These are phyloP conservation scores for Solanum commersonii DNA, from an alignment of 257 asterid genomes.

Conservation along the genomic window DNA sequence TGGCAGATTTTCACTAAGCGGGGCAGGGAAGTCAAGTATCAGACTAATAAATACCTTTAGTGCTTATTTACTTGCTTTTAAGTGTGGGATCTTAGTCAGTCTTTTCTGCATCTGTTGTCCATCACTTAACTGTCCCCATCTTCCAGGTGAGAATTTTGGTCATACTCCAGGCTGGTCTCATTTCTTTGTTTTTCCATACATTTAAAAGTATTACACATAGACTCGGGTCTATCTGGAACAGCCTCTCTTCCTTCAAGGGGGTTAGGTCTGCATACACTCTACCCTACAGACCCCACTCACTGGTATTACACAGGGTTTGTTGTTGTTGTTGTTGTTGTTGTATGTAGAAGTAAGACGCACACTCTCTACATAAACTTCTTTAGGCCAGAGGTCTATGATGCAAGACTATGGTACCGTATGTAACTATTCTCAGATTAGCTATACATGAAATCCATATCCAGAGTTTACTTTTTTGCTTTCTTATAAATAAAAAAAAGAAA, in stretches of 20 bases:
- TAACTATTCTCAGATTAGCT: not conserved
- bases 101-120: not conserved
- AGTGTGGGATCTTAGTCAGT: not conserved
- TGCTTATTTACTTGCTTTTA: not conserved
- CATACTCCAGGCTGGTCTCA: not conserved
- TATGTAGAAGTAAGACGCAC: not conserved
- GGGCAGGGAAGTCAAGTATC: not conserved
- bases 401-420: not conserved
- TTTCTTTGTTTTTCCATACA: not conserved
- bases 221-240: not conserved
- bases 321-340: not conserved
- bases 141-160: not conserved
- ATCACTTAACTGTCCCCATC: not conserved
- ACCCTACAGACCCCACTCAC: not conserved
- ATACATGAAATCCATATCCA: not conserved
- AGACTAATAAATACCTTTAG: not conserved
- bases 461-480: not conserved
- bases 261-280: not conserved
- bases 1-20: not conserved
- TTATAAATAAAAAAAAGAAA: not conserved
- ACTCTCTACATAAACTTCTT: not conserved
- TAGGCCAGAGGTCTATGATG: not conserved
- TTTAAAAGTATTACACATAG: not conserved
- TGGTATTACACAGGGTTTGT: not conserved
- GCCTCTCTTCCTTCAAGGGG: not conserved